Evolutionary conservation across 2,329 filamentous ascomycete genomes (phyloP).

Genomic region (Pezicula rhizophila): DNA sequence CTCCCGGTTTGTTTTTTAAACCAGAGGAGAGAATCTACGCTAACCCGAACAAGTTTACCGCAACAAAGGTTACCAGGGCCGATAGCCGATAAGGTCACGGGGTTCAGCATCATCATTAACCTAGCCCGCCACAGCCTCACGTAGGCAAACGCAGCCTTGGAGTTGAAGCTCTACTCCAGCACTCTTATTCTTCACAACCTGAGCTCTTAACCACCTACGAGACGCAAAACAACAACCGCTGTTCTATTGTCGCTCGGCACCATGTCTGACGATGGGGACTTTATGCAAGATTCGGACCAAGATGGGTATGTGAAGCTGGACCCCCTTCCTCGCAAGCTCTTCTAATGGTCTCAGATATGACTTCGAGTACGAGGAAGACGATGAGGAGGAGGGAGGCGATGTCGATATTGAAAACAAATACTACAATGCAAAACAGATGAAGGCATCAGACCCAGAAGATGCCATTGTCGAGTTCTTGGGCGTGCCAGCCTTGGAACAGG

Average conservation of each 20-base stretch:
- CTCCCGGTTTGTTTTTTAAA: no score
- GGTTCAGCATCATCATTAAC: no score
- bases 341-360: conserved; percentile 59
- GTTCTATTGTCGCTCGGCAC: conserved; percentile 9
- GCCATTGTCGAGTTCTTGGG: conserved; percentile 90
- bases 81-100: no score
- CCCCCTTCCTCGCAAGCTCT: conserved; percentile 1
- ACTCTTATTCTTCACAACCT: not conserved
- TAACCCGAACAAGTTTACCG: no score
- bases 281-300: conserved; percentile 87
- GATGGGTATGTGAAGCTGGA: conserved; percentile 57
- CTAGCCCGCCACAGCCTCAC: not conserved
- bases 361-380: conserved; percentile 91
- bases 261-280: conserved; percentile 66
- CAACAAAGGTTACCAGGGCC: no score
- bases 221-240: not conserved
- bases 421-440: conserved; percentile 98
- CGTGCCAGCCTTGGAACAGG: conserved; percentile 74
- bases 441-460: conserved; percentile 76
- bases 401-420: conserved; percentile 99
- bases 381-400: conserved; percentile 81
- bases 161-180: not conserved
- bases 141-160: conserved; percentile 1
- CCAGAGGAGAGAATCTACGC: no score
- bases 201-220: not conserved